Percentiles rank a stretch among this genome's conserved stretches.
These are phyloP conservation scores for Cryptococcus hybrid DNA, from an alignment of 1,284 basidiomycete genomes.

Conservation along the genomic window DNA sequence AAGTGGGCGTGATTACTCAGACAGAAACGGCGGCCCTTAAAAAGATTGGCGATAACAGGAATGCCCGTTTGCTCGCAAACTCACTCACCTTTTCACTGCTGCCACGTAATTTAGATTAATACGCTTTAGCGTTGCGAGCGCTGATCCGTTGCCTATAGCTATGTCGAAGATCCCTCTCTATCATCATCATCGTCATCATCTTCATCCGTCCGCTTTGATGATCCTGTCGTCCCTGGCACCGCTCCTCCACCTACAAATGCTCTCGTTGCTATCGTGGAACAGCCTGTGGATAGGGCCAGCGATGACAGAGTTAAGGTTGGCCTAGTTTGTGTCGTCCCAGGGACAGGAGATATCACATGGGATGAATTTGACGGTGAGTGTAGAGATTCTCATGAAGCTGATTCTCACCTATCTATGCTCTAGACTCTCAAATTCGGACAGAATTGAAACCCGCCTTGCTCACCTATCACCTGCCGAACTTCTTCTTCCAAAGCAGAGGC, in stretches of 20 bases:
- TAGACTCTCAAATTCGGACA: conserved; percentile 76
- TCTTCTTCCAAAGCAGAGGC: conserved; percentile 60
- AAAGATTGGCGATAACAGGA: conserved; percentile 79
- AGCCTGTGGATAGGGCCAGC: conserved; percentile 56
- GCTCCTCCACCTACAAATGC: conserved; percentile 45
- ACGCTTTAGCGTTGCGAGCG: background rate
- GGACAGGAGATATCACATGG: conserved; percentile 88
- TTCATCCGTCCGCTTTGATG: conserved; percentile 30
- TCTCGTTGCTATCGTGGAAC: conserved; percentile 62
- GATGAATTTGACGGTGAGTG: conserved; percentile 77
- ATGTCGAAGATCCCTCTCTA: conserved; percentile 45
- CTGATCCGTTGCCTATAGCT: conserved; percentile 24
- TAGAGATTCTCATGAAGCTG: background rate
- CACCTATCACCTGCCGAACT: conserved; percentile 83
- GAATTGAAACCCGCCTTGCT: conserved; percentile 77
- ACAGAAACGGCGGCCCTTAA: conserved; percentile 94
- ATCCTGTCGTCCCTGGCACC: conserved; percentile 31
- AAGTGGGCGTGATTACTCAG: conserved; percentile 91
- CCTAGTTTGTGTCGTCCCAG: conserved; percentile 76
- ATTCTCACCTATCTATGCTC: conserved; percentile 7
- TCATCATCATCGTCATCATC: conserved; percentile 8
- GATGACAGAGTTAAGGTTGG: conserved; percentile 66
- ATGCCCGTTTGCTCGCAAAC: conserved; percentile 73
- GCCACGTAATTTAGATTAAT: conserved; percentile 65
- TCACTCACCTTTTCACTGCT: conserved; percentile 82